Evolutionary conservation across 352 stramenopile genomes (phyloP), one percentile per base, ranked within the genome.

Genomic region (Halophytophthora batemanensis): DNA sequence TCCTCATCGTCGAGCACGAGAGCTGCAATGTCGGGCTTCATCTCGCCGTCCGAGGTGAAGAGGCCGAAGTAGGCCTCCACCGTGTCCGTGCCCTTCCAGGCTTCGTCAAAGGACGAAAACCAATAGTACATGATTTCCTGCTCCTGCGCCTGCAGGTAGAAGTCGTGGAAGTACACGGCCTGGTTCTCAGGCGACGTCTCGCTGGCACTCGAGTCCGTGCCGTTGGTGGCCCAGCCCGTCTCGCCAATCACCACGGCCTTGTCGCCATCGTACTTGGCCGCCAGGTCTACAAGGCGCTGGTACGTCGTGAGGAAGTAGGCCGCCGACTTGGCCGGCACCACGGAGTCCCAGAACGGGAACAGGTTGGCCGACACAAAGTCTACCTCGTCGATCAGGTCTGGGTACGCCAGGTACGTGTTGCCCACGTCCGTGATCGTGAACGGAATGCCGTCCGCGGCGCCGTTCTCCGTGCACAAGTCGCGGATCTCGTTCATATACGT

Each of bases 1-100:
- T 49, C 50, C 14, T 50, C 40, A 3, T 49, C 50, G 19, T 56
- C 39, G 14, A 56, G 19, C 49, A 43, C 31, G 17, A 55, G 48
- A 17, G 40, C 19, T 15, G 49, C 49, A 17, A 56, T 43, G 49
- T 10, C 25, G 15, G 31, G 33, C 33, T 38, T 38, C 33, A 31
- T 31, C 29, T 47, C 50, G 38, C 64, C 40, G 36, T 63, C 42
- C 40, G 50, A 35, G n/a, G 54, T 54, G 31, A 75, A 77, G 19
- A 81, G 23, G 13, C 71, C 71, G 49, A 81, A 81, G 59, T 77
- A 73, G 34, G 64, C 70, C 50, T 81, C 71, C 18, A 75, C 67
- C n/a, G 69, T 74, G 18, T 49, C 49, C 45, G 72, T 60, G 23
- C 45, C 62, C 54, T 76, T 74, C 70, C 71, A 81, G n/a, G 49